A percentile compares a stretch with the other conserved stretches of the same genome.
Conservation (phyloP, 2,329 filamentous ascomycete species). For the Aotearoamyces nothofagi region DNA sequence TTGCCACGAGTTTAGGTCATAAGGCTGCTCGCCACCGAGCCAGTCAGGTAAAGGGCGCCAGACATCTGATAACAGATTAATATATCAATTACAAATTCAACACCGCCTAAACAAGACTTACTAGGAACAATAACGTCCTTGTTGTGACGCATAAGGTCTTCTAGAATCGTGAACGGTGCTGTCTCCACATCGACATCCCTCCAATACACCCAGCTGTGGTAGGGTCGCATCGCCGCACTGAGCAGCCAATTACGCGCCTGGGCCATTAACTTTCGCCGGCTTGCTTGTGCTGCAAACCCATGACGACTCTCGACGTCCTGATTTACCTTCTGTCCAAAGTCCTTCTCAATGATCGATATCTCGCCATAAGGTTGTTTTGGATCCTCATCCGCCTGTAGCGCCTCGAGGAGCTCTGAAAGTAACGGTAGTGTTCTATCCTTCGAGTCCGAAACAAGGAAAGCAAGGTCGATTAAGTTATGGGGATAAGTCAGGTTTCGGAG, state of each 20-base stretch:
- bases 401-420: constrained; percentile 59
- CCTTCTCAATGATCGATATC: constrained; percentile 95
- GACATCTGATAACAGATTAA: constrained; percentile 47
- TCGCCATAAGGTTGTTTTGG: constrained; percentile 78
- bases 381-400: constrained; percentile 67
- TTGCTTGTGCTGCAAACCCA: constrained; percentile 91
- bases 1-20: constrained; percentile 98
- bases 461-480: constrained; percentile 88
- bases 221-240: constrained; percentile 81
- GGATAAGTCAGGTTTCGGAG: constrained; percentile 93
- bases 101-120: constrained; percentile 33
- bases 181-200: constrained; percentile 97
- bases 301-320: constrained; percentile 97
- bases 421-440: constrained; percentile 78
- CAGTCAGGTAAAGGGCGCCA: constrained; percentile 98
- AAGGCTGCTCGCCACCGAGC: constrained; percentile 96
- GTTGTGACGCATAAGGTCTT: constrained; percentile 97
- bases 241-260: constrained; percentile 95
- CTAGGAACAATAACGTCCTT: constrained; percentile 98
- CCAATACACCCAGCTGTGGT: constrained; percentile 99
- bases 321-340: constrained; percentile 95
- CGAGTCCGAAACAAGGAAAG: constrained; percentile 93
- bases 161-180: constrained; percentile 87
- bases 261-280: constrained; percentile 90
- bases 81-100: constrained; percentile 3